Evolutionary conservation across 1,284 basidiomycete genomes (phyloP).

Genomic region (Mycena citricolor): DNA sequence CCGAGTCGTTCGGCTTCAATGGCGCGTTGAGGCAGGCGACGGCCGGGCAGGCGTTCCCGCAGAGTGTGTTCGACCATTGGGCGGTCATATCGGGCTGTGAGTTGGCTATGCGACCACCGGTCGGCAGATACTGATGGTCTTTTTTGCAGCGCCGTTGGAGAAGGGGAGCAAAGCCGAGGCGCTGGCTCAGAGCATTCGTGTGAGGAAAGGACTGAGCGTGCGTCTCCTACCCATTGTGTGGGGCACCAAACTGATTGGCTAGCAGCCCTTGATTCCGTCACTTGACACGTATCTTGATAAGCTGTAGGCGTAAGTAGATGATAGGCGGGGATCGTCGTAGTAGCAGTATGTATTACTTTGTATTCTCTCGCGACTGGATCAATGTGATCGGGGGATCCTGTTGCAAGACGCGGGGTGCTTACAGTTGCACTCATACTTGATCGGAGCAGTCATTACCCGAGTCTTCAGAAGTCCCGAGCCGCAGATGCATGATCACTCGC

Average conservation of each 20-base stretch:
- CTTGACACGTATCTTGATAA: conserved; percentile 1
- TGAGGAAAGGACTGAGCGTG: conserved; percentile 90
- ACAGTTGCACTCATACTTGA: no score
- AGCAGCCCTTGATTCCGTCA: conserved; percentile 1
- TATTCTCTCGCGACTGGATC: no score
- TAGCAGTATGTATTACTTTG: no score
- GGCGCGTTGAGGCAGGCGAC: conserved; percentile 92
- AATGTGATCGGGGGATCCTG: no score
- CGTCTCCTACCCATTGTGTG: conserved; percentile 18
- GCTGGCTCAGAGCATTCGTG: conserved; percentile 82
- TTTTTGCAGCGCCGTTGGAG: conserved; percentile 63
- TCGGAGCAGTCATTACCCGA: no score
- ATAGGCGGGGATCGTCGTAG: no score
- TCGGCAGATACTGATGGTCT: conserved; percentile 26
- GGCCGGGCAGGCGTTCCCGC: conserved; percentile 97
- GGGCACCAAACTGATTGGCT: conserved; percentile 1
- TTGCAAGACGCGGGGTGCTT: no score
- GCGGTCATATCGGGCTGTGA: conserved; percentile 78
- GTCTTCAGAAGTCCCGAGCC: no score
- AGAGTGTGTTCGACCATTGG: conserved; percentile 94
- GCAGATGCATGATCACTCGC: no score
- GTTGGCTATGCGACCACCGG: conserved; percentile 32
- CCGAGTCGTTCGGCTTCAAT: conserved; percentile 99
- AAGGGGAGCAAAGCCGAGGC: conserved; percentile 90
- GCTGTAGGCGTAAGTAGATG: neutral